Base-by-base conservation (phyloP, 2,329 filamentous ascomycete genomes). In the Apiospora sp. region DNA sequence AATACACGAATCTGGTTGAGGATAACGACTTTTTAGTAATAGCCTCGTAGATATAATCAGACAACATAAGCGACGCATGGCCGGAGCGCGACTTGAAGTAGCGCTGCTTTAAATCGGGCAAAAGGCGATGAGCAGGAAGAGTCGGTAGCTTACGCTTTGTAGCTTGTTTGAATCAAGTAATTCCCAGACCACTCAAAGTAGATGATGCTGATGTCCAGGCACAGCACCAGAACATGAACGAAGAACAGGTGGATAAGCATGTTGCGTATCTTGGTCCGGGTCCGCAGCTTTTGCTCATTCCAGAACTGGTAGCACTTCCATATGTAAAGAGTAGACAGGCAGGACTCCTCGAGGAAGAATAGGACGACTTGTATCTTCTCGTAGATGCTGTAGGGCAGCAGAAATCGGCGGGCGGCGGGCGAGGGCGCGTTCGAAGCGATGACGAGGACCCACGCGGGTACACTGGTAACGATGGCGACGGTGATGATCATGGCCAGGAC, bases 401-500 rank as follows among this genome's bases (percentile, higher is more conserved):
- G 61, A 22, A 14, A 43, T 4, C 37, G 64, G n/a, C 27, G 46
- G 0, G 19, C 30, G 4, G 24, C 27, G 10, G 14, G 43, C 16
- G 43, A 54, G 4, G 61, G 34, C 14, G 37, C 68, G 68, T 70
- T 70, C 6, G 68, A 24, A 48, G 48, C 48, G 34, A 70, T 48
- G 44, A 84, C 90, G 64, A 87, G 81, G 67, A 84, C 83, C n/a
- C 82, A 88, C 0, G 85, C 87, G 0, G 88, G 87, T 0, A 88
- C 78, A 73, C 91, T 86, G 19, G 90, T 79, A 67, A 90, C 74
- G 54, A 91, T 72, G n/a, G 84, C 82, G 75, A 89, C 86, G 74
- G 84, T 81, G 68, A 91, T 84, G 71, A 92, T 88, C 83, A 92
- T 89, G 71, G 80, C 84, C 19, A 91, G 82, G 1, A 90, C 84